Percentiles rank a stretch among this genome's conserved stretches.
These are phyloP conservation scores for Aureobasidium mangrovei DNA, from an alignment of 2,329 filamentous ascomycete species.

Conservation along the genomic window DNA sequence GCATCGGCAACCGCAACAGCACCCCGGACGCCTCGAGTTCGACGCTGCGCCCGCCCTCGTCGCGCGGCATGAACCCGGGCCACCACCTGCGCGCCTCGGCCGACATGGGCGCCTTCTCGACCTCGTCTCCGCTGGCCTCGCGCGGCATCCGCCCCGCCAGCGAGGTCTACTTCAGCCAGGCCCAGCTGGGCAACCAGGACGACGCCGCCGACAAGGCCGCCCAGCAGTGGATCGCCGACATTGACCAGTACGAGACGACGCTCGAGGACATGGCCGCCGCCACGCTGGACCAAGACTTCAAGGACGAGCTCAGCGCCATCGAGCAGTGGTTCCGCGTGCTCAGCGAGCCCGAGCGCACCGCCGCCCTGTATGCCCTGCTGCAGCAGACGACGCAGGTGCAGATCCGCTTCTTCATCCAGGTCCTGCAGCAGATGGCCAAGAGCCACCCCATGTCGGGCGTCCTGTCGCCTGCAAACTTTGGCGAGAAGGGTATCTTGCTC, in stretches of 20 bases:
- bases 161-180: constrained; percentile 79
- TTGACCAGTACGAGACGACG: constrained; percentile 98
- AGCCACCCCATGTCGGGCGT: constrained; percentile 95
- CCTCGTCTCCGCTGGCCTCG: constrained; percentile 56
- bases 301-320: constrained; percentile 96
- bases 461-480: constrained; percentile 84
- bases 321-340: constrained; percentile 99
- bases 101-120: constrained; percentile 77
- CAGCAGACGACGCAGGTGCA: constrained; percentile 99
- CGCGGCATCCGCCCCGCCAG: constrained; percentile 85
- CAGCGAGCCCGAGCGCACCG: constrained; percentile 92
- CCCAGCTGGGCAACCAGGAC: constrained; percentile 60
- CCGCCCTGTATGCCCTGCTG: constrained; percentile 85
- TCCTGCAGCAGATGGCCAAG: constrained; percentile 98
- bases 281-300: constrained; percentile 98
- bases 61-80: constrained; percentile 66
- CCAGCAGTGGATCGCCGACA: constrained; percentile 98
- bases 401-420: constrained; percentile 98
- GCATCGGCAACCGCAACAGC: constrained; percentile 76
- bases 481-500: constrained; percentile 66
- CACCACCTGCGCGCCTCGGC: constrained; percentile 90
- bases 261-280: constrained; percentile 98
- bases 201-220: constrained; percentile 89
- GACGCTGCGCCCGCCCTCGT: constrained; percentile 72
- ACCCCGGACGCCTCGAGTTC: constrained; percentile 84